Conservation (phyloP, 2,329 filamentous ascomycete species). For the Neofusicoccum laricinum region DNA sequence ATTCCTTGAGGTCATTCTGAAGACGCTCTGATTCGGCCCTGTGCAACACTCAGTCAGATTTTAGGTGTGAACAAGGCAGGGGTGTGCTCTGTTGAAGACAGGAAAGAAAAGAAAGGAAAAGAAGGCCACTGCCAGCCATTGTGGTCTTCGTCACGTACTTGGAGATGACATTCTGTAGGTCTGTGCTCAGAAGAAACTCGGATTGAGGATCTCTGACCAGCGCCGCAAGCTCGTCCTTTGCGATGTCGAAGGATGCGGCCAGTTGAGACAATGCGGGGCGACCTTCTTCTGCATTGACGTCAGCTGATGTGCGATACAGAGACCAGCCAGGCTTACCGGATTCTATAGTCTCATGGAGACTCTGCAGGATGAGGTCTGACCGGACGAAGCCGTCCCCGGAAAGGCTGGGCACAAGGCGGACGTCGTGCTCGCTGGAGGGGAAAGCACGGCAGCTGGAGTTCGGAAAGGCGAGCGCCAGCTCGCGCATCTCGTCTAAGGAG, state of each 20-base stretch:
- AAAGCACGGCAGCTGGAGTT: conserved; percentile 19
- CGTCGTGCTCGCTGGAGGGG: conserved; percentile 4
- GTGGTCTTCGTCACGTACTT: conserved; percentile 16
- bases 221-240: background rate
- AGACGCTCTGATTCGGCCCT: conserved; percentile 1
- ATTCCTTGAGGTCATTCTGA: background rate
- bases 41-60: background rate
- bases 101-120: no score
- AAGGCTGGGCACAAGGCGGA: conserved; percentile 22
- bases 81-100: no score
- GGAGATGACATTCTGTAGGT: conserved; percentile 26
- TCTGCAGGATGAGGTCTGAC: conserved; percentile 20
- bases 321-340: background rate
- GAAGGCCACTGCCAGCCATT: no score
- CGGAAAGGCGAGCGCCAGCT: conserved; percentile 26
- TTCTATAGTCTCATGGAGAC: conserved; percentile 23
- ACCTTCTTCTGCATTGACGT: background rate
- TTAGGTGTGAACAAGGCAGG: background rate
- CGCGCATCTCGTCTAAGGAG: conserved; percentile 30
- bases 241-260: background rate
- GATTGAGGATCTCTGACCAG: background rate
- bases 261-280: background rate
- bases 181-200: conserved; percentile 24
- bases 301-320: background rate
- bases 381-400: conserved; percentile 29